Percentiles rank a stretch among this genome's conserved stretches.
Evolutionary conservation across 257 asterid species (phyloP).

Genomic region (Marsdenia floribunda): DNA sequence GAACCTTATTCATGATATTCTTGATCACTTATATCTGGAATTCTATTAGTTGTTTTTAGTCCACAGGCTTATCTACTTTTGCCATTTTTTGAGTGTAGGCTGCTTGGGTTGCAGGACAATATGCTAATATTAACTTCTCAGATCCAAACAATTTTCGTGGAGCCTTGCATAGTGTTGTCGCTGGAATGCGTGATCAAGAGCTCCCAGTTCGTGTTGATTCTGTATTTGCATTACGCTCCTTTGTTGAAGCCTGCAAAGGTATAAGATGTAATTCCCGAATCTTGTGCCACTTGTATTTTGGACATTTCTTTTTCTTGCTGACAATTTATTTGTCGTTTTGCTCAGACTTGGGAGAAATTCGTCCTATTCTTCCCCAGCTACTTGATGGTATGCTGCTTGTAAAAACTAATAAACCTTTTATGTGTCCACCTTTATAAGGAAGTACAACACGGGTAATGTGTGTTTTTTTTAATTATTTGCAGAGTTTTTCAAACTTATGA

Average conservation of each 20-base stretch:
- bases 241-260: constrained; percentile 97
- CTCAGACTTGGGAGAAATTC: constrained; percentile 76
- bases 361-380: constrained; percentile 90
- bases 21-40: not conserved
- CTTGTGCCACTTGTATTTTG: constrained; percentile 9
- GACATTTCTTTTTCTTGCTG: constrained; percentile 12
- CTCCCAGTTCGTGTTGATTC: constrained; percentile 99
- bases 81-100: constrained; percentile 48
- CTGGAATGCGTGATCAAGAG: constrained; percentile 98
- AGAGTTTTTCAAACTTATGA: constrained; percentile 96
- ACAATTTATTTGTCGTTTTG: constrained; percentile 9
- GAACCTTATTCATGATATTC: not conserved
- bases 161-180: constrained; percentile 82
- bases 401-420: not conserved
- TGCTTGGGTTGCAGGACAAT: constrained; percentile 99
- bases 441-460: constrained; percentile 9
- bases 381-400: constrained; percentile 68
- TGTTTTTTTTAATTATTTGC: constrained; percentile 23
- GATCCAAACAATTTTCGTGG: constrained; percentile 82
- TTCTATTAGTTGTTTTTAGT: not conserved
- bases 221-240: constrained; percentile 91
- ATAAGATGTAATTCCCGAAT: constrained; percentile 1
- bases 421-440: not conserved
- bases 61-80: constrained; percentile 3
- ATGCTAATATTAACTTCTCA: constrained; percentile 78